Conservation (phyloP, 2,329 filamentous ascomycete species). For the Aspergillus awamori region DNA sequence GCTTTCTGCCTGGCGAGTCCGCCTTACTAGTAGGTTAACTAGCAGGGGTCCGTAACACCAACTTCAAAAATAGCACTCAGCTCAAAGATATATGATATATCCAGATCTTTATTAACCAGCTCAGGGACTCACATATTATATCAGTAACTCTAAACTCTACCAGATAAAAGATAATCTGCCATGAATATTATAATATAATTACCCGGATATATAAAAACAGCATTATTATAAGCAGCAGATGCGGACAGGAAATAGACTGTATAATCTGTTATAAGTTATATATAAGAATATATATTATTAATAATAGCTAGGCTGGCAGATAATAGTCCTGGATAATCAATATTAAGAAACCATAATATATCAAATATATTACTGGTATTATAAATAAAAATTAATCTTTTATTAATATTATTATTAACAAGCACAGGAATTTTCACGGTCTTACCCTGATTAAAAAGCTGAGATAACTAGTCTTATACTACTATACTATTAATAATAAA, state of each 20-base stretch:
- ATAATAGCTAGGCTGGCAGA: not conserved
- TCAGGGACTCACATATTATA: no score
- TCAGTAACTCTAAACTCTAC: no score
- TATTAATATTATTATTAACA: not conserved
- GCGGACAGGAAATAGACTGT: not conserved
- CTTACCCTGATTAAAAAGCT: not conserved
- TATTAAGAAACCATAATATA: not conserved
- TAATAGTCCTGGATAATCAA: not conserved
- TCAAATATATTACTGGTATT: not conserved
- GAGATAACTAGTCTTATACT: not conserved
- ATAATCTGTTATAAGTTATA: not conserved
- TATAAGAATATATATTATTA: not conserved
- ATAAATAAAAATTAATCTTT: not conserved
- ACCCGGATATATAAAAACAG: no score
- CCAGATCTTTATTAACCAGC: no score
- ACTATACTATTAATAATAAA: not conserved
- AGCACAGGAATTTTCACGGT: not conserved
- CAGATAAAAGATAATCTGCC: no score
- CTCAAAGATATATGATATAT: no score
- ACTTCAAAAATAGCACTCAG: no score
- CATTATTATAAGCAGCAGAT: slow-evolving; percentile 29
- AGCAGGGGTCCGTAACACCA: slow-evolving; percentile 19
- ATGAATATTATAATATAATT: no score
- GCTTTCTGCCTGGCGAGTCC: no score
- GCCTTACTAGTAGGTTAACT: no score